phyloP scores from a whole-genome alignment of 2,329 filamentous ascomycete genomes.

The Ceratocystiopsis brevicomis region DNA sequence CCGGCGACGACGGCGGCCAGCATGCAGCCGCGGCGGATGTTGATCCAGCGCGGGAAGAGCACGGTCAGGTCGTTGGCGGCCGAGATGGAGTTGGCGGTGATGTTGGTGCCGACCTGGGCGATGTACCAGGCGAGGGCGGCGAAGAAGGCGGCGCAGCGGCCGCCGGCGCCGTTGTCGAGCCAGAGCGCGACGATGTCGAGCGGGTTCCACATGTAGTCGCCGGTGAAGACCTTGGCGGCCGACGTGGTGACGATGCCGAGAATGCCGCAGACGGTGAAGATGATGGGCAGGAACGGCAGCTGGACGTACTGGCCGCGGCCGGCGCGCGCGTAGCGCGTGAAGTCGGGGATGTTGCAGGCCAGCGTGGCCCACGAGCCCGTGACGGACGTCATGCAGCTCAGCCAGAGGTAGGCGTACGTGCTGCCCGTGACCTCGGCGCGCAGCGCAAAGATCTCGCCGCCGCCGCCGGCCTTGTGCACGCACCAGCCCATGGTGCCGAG shows the following conservation, averaged over 20 bases:
- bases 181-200: slow-evolving; percentile 26
- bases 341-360: slow-evolving; percentile 35
- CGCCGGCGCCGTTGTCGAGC: slow-evolving; percentile 23
- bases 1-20: slow-evolving; percentile 35
- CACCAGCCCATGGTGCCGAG: slow-evolving; percentile 46
- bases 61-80: slow-evolving; percentile 36
- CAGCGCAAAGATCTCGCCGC: slow-evolving; percentile 20
- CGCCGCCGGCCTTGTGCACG: slow-evolving; percentile 35
- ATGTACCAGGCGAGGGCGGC: slow-evolving; percentile 33
- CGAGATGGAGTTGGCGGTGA: slow-evolving; percentile 34
- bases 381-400: slow-evolving; percentile 26
- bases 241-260: slow-evolving; percentile 40
- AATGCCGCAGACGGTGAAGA: slow-evolving; percentile 28
- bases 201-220: slow-evolving; percentile 30
- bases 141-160: slow-evolving; percentile 24
- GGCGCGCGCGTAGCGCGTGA: slow-evolving; percentile 23
- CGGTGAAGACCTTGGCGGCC: slow-evolving; percentile 32
- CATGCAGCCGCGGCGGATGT: slow-evolving; percentile 37
- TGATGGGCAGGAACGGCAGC: slow-evolving; percentile 25
- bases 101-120: slow-evolving; percentile 37
- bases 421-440: slow-evolving; percentile 19
- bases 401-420: slow-evolving; percentile 26
- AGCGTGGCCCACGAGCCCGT: slow-evolving; percentile 22
- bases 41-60: slow-evolving; percentile 32
- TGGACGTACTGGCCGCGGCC: slow-evolving; percentile 21